These are phyloP conservation scores for Pseudogymnoascus sp. DNA, from an alignment of 2,329 filamentous ascomycete species.

Conservation along the genomic window DNA sequence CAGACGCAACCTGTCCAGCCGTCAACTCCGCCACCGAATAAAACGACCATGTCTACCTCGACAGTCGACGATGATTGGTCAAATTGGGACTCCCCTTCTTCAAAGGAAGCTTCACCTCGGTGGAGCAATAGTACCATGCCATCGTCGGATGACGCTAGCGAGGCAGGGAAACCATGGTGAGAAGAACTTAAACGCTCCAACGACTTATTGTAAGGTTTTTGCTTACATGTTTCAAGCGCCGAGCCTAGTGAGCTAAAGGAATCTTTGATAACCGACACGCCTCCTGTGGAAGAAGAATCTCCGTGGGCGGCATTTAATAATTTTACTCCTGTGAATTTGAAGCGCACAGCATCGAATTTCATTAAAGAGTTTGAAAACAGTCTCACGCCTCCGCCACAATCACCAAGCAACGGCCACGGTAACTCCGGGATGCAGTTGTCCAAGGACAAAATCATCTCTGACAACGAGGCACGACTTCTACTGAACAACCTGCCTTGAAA, in stretches of 20 bases:
- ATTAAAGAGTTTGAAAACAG: slow-evolving; percentile 90
- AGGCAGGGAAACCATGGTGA: slow-evolving; percentile 4
- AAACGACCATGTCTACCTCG: slow-evolving; percentile 21
- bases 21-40: background rate
- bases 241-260: slow-evolving; percentile 17
- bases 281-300: slow-evolving; percentile 27
- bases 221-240: background rate
- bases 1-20: background rate
- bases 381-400: slow-evolving; percentile 42
- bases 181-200: background rate
- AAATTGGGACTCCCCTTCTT: slow-evolving; percentile 52
- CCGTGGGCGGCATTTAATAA: slow-evolving; percentile 36
- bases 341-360: slow-evolving; percentile 72
- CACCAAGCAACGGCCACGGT: slow-evolving; percentile 13
- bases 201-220: background rate
- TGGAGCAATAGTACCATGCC: slow-evolving; percentile 47
- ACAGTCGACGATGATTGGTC: slow-evolving; percentile 54
- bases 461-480: slow-evolving; percentile 2
- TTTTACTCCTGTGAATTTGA: slow-evolving; percentile 61
- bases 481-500: background rate
- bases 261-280: slow-evolving; percentile 16
- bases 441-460: background rate
- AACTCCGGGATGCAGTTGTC: background rate
- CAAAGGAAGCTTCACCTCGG: slow-evolving; percentile 44
- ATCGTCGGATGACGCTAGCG: slow-evolving; percentile 8